Conservation (phyloP, 306 rosid genomes). For the Vigna reflexopilosa region DNA sequence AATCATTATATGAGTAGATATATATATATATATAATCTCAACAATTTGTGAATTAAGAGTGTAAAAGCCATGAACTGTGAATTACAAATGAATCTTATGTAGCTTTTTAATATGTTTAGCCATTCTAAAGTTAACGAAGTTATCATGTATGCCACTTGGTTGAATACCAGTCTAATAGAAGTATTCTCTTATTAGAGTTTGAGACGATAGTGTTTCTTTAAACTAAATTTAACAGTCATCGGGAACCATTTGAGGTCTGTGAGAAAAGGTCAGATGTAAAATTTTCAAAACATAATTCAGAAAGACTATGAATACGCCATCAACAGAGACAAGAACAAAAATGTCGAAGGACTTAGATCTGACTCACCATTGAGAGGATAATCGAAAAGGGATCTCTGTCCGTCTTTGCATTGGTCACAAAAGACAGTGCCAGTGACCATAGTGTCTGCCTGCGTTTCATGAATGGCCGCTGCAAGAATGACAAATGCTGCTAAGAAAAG, state of each 20-base stretch:
- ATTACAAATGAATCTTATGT: background rate
- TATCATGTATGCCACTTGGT: too few relatives aligned
- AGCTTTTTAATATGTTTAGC: too few relatives aligned
- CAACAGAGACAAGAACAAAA: slow-evolving; percentile 3
- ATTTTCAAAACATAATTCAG: background rate
- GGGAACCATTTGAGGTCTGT: background rate
- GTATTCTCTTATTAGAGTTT: too few relatives aligned
- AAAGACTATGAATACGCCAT: background rate
- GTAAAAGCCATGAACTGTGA: background rate
- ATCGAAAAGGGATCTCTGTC: slow-evolving; percentile 74
- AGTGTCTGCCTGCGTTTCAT: slow-evolving; percentile 62
- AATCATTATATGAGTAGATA: too few relatives aligned
- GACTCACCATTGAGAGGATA: slow-evolving; percentile 70
- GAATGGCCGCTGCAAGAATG: slow-evolving; percentile 52
- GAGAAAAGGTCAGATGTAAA: background rate
- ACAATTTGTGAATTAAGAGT: background rate
- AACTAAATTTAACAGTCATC: too few relatives aligned
- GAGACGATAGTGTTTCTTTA: too few relatives aligned
- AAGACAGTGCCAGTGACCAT: slow-evolving; percentile 80
- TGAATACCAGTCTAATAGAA: too few relatives aligned
- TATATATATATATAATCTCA: background rate
- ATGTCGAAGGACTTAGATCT: slow-evolving; percentile 39
- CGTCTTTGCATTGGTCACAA: slow-evolving; percentile 97
- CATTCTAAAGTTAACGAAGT: too few relatives aligned
- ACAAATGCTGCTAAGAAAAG: slow-evolving; percentile 52